Evolutionary conservation across 805 yeast species (phyloP).

Genomic region (Ogataea naganishii): DNA sequence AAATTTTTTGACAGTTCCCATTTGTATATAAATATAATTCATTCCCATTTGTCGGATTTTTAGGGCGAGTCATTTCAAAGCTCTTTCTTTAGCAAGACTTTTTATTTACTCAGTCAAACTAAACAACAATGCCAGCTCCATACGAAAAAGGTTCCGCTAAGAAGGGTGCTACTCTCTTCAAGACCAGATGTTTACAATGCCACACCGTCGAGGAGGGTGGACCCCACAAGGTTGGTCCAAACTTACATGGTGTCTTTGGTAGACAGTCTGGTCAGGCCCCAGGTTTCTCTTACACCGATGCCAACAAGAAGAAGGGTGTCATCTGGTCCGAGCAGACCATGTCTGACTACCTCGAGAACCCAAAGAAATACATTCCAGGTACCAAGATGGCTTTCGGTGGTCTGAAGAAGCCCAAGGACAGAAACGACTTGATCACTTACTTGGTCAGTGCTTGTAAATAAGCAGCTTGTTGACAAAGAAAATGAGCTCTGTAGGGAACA

Average conservation of each 20-base stretch:
- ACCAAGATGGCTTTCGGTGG: slow-evolving; percentile 99
- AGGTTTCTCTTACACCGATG: slow-evolving; percentile 96
- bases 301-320: slow-evolving; percentile 95
- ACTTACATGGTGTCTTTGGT: slow-evolving; percentile 90
- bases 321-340: slow-evolving; percentile 80
- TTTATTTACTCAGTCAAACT: too few species aligned
- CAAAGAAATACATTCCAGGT: slow-evolving; percentile 99
- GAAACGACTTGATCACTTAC: slow-evolving; percentile 93
- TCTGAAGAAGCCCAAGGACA: slow-evolving; percentile 97
- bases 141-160: slow-evolving; percentile 52
- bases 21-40: too few species aligned
- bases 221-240: slow-evolving; percentile 98
- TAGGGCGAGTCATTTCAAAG: too few species aligned
- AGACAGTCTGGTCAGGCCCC: slow-evolving; percentile 87
- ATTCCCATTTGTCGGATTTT: too few species aligned
- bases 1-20: too few species aligned
- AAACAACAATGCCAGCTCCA: slow-evolving; percentile 35
- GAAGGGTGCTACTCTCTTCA: slow-evolving; percentile 97
- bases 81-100: too few species aligned
- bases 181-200: slow-evolving; percentile 98
- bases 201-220: slow-evolving; percentile 96
- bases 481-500: too few species aligned
- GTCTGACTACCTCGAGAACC: slow-evolving; percentile 96
- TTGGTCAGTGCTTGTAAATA: slow-evolving; percentile 48
- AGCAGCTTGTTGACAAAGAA: slow-evolving; percentile 7